Evolutionary conservation across 768 basidiomycete species (phyloP), one percentile per base, ranked within the genome.

Genomic region (Amylocystis lapponica): DNA sequence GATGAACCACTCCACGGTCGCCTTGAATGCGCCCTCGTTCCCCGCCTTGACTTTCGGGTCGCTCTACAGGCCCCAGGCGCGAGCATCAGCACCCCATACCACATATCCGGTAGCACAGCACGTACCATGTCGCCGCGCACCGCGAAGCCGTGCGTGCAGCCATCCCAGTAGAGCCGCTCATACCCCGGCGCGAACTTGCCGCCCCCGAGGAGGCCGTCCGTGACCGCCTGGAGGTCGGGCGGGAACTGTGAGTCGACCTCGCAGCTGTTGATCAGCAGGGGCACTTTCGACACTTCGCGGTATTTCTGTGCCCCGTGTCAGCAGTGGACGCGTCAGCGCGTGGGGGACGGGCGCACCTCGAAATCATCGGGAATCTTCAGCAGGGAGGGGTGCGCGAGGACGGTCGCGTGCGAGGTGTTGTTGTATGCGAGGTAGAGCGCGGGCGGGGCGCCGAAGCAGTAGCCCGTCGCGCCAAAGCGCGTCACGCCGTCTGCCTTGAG

Each of bases 1-100:
- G 39, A 60, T 55, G 61, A 81, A 71, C 69, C 70, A 81, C 46
- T 76, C 68, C 26, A 82, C 72, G 17, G 69, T 60, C 20, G 71
- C 63, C 58, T 72, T 72, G 67, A 82, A 81, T 1, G 77, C 66
- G 29, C 77, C 78, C 53, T 82, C 81, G 58, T 79, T 79, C n/a
- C 72, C 81, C 20, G 71, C 75, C 58, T 78, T 78, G 34, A 75
- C 67, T 43, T 66, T 64, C 1, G 76, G 73, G 37, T 69, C 61
- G 41, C 58, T 67, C 51, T 54, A 42, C 20, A 52, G 17, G 5
- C 8, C 3, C 16, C 16, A 6, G 4, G 25, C 6, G 13, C 10
- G 17, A 13, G 36, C 23, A 16, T 29, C 42, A 23, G 30, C 8
- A 13, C 14, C n/a, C n/a, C 12, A 25, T 21, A 16, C 16, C 33